A percentile compares a stretch with the other conserved stretches of the same genome.
These are phyloP conservation scores for Graphium sp. DNA, from an alignment of 2,329 filamentous ascomycete species.

Conservation along the genomic window DNA sequence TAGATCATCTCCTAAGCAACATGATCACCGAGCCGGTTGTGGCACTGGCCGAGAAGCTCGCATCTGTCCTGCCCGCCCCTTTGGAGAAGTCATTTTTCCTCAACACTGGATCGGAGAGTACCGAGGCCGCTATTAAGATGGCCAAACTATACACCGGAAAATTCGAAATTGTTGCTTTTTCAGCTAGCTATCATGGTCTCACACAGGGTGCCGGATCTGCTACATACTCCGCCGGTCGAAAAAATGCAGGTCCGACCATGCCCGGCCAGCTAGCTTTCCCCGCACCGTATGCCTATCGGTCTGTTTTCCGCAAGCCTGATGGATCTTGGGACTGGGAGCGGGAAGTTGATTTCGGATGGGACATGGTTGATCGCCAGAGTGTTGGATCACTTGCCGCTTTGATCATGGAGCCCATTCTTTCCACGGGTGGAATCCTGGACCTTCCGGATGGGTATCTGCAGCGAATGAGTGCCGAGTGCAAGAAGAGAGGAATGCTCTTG, in stretches of 20 bases:
- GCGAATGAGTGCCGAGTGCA: slow-evolving; percentile 31
- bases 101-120: slow-evolving; percentile 35
- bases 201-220: slow-evolving; percentile 33
- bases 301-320: slow-evolving; percentile 39
- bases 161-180: slow-evolving; percentile 45
- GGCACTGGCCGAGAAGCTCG: slow-evolving; percentile 30
- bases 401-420: slow-evolving; percentile 44
- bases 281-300: slow-evolving; percentile 43
- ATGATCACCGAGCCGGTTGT: slow-evolving; percentile 40
- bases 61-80: slow-evolving; percentile 22
- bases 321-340: slow-evolving; percentile 49
- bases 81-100: slow-evolving; percentile 39
- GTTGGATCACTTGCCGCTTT: slow-evolving; percentile 44
- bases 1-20: slow-evolving; percentile 39
- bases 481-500: slow-evolving; percentile 35
- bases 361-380: slow-evolving; percentile 39
- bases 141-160: slow-evolving; percentile 46
- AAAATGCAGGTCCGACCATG: slow-evolving; percentile 24
- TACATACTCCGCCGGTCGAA: slow-evolving; percentile 34
- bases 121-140: slow-evolving; percentile 45
- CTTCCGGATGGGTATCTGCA: slow-evolving; percentile 37
- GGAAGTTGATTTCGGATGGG: slow-evolving; percentile 45
- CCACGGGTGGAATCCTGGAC: slow-evolving; percentile 36
- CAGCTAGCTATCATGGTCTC: slow-evolving; percentile 42
- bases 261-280: slow-evolving; percentile 41